These are phyloP conservation scores for Dalbergia cultrata DNA, from an alignment of 306 rosid genomes.

Conservation along the genomic window DNA sequence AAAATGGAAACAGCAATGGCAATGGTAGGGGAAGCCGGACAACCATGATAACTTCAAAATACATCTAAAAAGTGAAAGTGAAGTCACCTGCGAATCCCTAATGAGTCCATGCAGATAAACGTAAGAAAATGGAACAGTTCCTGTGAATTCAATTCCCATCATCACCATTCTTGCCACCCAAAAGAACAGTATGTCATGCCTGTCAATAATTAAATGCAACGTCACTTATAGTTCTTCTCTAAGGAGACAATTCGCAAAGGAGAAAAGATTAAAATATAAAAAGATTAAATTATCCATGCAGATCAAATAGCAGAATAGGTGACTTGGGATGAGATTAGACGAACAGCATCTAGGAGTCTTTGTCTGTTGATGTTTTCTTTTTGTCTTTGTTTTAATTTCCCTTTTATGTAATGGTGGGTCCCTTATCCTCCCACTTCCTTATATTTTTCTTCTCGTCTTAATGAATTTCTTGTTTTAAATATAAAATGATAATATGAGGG, in stretches of 20 bases:
- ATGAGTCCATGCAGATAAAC: slow-evolving; percentile 97
- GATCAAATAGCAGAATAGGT: slow-evolving; percentile 16
- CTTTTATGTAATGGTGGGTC: background rate
- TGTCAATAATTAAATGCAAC: slow-evolving; percentile 54
- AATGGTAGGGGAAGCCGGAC: slow-evolving; percentile 25
- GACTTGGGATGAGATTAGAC: background rate
- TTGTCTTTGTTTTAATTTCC: background rate
- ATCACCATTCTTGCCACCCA: slow-evolving; percentile 99
- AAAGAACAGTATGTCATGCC: slow-evolving; percentile 97
- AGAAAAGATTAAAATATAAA: slow-evolving; percentile 18
- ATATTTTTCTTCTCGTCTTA: background rate
- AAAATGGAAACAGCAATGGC: background rate
- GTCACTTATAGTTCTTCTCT: slow-evolving; percentile 14
- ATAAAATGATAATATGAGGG: background rate
- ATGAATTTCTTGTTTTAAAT: background rate
- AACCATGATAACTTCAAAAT: slow-evolving; percentile 30
- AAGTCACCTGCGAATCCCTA: slow-evolving; percentile 87
- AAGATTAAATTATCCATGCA: background rate
- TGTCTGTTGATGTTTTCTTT: background rate
- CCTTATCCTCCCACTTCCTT: background rate
- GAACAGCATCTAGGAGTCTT: too few relatives aligned
- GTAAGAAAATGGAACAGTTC: slow-evolving; percentile 84
- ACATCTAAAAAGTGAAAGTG: slow-evolving; percentile 29
- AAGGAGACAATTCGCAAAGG: slow-evolving; percentile 10
- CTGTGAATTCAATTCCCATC: slow-evolving; percentile 98